A percentile compares a stretch with the other conserved stretches of the same genome.
Conservation (phyloP, 331 rosid genomes). For the Arachis monticola region DNA sequence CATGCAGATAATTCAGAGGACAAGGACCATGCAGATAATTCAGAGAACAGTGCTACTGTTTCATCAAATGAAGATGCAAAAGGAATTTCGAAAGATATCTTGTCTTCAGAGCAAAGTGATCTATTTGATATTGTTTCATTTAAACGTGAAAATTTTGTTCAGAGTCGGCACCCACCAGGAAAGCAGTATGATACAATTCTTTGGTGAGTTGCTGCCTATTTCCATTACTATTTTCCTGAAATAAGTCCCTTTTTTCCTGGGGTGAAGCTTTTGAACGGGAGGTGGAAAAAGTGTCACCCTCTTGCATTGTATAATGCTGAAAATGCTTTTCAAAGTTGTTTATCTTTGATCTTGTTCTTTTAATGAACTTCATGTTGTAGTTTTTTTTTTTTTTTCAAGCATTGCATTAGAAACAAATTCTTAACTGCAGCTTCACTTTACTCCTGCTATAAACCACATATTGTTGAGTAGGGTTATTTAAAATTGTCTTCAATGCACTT, state of each 20-base stretch:
- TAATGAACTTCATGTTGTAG: conserved; percentile 3
- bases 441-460: conserved; percentile 13
- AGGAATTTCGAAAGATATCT: conserved; percentile 41
- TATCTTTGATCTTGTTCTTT: neutral
- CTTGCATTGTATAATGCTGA: neutral
- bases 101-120: conserved; percentile 46
- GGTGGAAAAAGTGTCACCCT: conserved; percentile 4
- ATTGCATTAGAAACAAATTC: conserved; percentile 7
- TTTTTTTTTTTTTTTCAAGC: neutral
- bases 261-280: conserved; percentile 8
- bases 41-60: conserved; percentile 37
- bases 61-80: conserved; percentile 44
- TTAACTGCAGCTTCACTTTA: conserved; percentile 7
- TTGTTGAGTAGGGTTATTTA: conserved; percentile 4
- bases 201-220: conserved; percentile 56
- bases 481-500: conserved; percentile 6
- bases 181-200: conserved; percentile 80
- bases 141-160: conserved; percentile 72
- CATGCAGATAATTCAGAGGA: neutral
- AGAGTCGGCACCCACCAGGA: conserved; percentile 49
- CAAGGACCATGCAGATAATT: conserved; percentile 45
- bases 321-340: conserved; percentile 19
- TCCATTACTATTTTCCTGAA: neutral
- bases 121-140: conserved; percentile 69
- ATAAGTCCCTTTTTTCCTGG: neutral